A percentile compares a stretch with the other conserved stretches of the same genome.
Evolutionary conservation across 768 basidiomycete genomes (phyloP).

Genomic region (Calocybe gangraenosa): DNA sequence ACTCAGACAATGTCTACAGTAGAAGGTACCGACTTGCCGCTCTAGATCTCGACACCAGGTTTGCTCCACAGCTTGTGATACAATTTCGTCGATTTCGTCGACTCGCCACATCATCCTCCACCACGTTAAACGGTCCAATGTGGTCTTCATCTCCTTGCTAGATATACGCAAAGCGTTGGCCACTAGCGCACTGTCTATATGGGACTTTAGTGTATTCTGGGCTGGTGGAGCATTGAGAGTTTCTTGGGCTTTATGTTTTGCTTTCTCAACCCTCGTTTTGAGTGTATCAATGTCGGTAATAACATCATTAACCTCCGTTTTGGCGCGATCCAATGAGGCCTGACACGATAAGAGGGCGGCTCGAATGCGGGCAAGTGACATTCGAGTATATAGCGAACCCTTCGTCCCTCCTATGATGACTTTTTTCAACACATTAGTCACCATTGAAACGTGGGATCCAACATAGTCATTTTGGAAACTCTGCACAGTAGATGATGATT

Average conservation of each 20-base stretch:
- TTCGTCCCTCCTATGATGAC: constrained; percentile 15
- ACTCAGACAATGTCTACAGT: too few species aligned
- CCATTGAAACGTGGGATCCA: constrained; percentile 51
- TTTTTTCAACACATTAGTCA: constrained; percentile 36
- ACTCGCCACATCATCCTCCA: constrained; percentile 41
- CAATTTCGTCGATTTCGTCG: constrained; percentile 40
- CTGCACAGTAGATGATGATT: constrained; percentile 49
- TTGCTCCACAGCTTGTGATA: constrained; percentile 32
- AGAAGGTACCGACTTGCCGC: constrained; percentile 34
- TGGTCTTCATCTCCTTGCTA: constrained; percentile 29
- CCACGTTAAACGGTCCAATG: constrained; percentile 42
- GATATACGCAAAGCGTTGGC: constrained; percentile 32
- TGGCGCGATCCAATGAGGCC: constrained; percentile 24
- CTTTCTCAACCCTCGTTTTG: constrained; percentile 33
- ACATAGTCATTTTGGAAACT: constrained; percentile 60
- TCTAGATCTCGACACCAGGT: constrained; percentile 47
- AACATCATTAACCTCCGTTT: constrained; percentile 31
- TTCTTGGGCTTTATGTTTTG: constrained; percentile 29
- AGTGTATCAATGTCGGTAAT: constrained; percentile 31
- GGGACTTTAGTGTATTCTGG: constrained; percentile 4
- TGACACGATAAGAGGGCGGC: constrained; percentile 36
- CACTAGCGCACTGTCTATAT: constrained; percentile 25
- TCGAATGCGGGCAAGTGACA: constrained; percentile 33
- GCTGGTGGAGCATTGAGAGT: constrained; percentile 28
- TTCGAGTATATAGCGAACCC: constrained; percentile 18